Base-by-base conservation (phyloP, 1,284 basidiomycete genomes). In the Marasmius fiardii region DNA sequence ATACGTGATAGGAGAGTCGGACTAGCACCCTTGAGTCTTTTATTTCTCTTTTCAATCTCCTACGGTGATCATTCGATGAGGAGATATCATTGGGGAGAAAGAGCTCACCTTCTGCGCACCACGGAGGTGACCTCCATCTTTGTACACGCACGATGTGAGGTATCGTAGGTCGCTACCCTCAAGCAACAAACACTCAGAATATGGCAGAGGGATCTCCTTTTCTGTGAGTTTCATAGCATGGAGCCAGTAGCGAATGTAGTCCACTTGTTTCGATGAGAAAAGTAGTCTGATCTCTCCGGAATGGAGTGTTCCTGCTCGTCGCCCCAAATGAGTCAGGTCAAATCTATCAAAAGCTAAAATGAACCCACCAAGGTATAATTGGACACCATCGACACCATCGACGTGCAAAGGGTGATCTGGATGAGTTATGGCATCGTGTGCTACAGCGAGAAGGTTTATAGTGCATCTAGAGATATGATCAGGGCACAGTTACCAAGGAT, bases 201-300 rank as follows among this genome's bases (percentile, higher is more conserved):
- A 84, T 1, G 90, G 90, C 18, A 92, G 68, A 8, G 88, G 82
- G 37, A 92, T 79, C 20, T 76, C 74, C 10, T 75, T 67, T 55
- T 82, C 76, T 0, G 89, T 90, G 52, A 93, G 75, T 48, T 79
- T 72, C 78, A 86, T 85, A 0, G 84, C 81, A 64, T 90, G 81
- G 45, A 95, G 79, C 83, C 89, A 95, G 68, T 94, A 93, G 53
- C 90, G 80, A 16, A 90, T 68, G 67, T 93, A 95, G 67, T 93
- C 88, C 57, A 95, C 75, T 71, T 95, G 93, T 6, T 81, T 82
- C 11, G 89, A 89, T 7, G 89, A 88, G 66, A 93, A 90, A 52
- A 92, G 73, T 12, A 94, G 77, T 12, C 88, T 81, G 1, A 82
- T 78, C 69, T 88, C 81, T 63, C 88, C 86, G 55, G 78, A 82